Evolutionary conservation across 345 rosid species (phyloP), one percentile per base, ranked within the genome.

Genomic region (Punica granatum): DNA sequence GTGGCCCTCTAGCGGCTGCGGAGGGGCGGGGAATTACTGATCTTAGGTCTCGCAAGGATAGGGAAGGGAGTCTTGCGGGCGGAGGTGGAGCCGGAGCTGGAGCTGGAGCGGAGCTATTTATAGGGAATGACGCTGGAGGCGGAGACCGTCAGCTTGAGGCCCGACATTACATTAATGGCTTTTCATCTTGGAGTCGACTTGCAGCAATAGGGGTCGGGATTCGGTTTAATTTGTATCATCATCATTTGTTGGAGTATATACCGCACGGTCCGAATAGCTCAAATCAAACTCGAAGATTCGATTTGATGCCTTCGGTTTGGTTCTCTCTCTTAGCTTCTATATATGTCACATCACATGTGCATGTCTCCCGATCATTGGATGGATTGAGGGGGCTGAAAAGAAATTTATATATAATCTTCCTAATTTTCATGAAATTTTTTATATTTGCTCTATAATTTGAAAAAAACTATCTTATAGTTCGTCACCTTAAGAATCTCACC

Each of bases 31-130:
- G 31, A 26, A 8, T 13, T 60, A 23, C 25, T 28, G 31, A 30
- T 19, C 18, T 56, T 28, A 56, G 61, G 18, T 56, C 26, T n/a
- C n/a, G 58, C 16, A 30, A 33, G 16, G 61, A 51, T 0, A 51
- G 61, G 11, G 33, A 26, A 2, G 43, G 35, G 35, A 36, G 0
- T 5, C n/a, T 34, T 25, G 26, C 35, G 3, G 60, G 63, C 1
- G 36, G 67, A 5, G 46, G 70, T 21, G 65, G 65, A 21, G 74
- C 59, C 18, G 68, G 36, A 33, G 66, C 75, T 37, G 41, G 41
- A n/a, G n/a, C n/a, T 33, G 68, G 76, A 59, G 70, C 83, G 82
- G 71, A 64, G 74, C 67, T 66, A 67, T 37, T 75, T 28, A 64
- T 72, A 42, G 66, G 25, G 72, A 68, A 13, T n/a, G 48, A 71